Evolutionary conservation across 164 flowering plant genomes (phyloP).

Genomic region (Dillenia suffruticosa): DNA sequence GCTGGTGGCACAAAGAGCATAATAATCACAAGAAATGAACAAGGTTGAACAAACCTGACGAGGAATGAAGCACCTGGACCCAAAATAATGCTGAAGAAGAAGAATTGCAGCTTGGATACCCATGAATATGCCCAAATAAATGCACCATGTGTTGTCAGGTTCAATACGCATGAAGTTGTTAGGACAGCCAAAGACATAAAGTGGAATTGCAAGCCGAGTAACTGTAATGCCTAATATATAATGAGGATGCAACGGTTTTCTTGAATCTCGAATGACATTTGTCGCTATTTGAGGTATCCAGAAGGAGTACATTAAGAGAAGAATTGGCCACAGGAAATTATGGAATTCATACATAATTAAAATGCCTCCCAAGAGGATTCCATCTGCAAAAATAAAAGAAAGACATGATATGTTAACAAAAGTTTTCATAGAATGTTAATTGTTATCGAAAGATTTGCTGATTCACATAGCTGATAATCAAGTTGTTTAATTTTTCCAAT

Average conservation of each 20-base stretch:
- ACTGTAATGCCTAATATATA: slow-evolving; percentile 85
- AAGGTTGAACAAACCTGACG: slow-evolving; percentile 58
- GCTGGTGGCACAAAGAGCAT: too few relatives aligned
- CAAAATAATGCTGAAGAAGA: slow-evolving; percentile 92
- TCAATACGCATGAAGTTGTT: slow-evolving; percentile 94
- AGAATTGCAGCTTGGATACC: slow-evolving; percentile 79
- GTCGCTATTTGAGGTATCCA: slow-evolving; percentile 96
- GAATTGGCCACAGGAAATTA: slow-evolving; percentile 63
- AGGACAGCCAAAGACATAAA: slow-evolving; percentile 92
- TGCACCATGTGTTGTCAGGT: slow-evolving; percentile 79
- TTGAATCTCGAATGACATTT: slow-evolving; percentile 80
- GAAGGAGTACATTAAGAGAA: slow-evolving; percentile 83
- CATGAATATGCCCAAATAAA: slow-evolving; percentile 59
- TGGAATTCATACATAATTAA: slow-evolving; percentile 91
- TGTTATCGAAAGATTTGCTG: too few relatives aligned
- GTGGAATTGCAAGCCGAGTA: slow-evolving; percentile 88
- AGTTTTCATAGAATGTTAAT: not conserved
- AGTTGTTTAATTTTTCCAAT: too few relatives aligned
- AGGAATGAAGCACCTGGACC: slow-evolving; percentile 96
- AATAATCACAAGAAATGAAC: too few relatives aligned
- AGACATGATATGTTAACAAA: not conserved
- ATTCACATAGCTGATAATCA: too few relatives aligned
- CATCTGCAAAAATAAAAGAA: slow-evolving; percentile 59
- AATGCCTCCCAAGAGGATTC: slow-evolving; percentile 96
- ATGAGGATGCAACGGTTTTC: slow-evolving; percentile 94